These are phyloP conservation scores for Salix dunnii DNA, from an alignment of 345 rosid species.

Conservation along the genomic window DNA sequence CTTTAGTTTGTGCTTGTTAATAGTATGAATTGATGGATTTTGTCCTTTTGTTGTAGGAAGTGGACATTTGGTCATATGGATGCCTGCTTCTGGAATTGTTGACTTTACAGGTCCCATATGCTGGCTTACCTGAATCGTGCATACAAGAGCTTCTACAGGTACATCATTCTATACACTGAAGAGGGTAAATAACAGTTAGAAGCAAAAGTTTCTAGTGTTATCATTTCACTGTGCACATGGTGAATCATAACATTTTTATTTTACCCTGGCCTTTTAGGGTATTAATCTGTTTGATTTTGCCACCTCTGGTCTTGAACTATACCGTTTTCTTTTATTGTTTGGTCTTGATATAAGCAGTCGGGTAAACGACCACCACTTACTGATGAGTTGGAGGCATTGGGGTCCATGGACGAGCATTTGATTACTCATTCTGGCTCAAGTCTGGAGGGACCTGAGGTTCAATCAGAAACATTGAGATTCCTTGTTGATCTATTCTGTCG, in stretches of 20 bases:
- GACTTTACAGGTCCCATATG: conserved; percentile 79
- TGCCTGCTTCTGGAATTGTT: conserved; percentile 78
- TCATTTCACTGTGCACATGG: background rate
- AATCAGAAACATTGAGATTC: conserved; percentile 49
- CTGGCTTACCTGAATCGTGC: conserved; percentile 46
- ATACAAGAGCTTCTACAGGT: conserved; percentile 82
- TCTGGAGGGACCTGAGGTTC: conserved; percentile 38
- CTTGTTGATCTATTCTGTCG: conserved; percentile 58
- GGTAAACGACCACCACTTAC: conserved; percentile 72
- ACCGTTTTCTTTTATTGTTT: background rate
- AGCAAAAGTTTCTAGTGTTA: background rate
- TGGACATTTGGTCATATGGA: conserved; percentile 96
- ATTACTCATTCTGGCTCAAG: conserved; percentile 27
- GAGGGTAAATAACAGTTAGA: background rate
- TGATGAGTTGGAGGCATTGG: conserved; percentile 49
- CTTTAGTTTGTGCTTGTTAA: background rate
- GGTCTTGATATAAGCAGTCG: conserved; percentile 36
- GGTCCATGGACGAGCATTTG: conserved; percentile 30
- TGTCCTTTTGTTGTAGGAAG: conserved; percentile 58
- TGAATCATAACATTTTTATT: background rate
- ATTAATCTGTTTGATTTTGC: background rate
- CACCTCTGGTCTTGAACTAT: conserved; percentile 1
- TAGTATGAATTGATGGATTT: background rate
- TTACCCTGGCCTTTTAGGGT: background rate
- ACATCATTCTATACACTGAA: conserved; percentile 6